phyloP scores from a whole-genome alignment of 1,284 basidiomycete species.

The Meira miltonrushii region DNA sequence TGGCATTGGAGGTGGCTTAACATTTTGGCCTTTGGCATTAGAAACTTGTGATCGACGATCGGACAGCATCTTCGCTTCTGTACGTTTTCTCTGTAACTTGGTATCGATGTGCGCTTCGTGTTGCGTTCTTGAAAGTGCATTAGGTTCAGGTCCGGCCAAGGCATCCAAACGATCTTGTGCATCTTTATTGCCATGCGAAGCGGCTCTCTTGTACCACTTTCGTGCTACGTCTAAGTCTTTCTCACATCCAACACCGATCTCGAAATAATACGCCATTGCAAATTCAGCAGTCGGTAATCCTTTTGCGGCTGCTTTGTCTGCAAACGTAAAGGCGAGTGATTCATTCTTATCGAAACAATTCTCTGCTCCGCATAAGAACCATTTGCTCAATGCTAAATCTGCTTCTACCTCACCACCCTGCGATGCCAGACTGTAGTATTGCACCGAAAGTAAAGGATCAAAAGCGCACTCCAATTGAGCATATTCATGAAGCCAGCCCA shows the following conservation, averaged over 20 bases:
- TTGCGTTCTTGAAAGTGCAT: conserved; percentile 67
- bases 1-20: neutral
- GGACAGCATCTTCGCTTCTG: conserved; percentile 60
- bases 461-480: conserved; percentile 78
- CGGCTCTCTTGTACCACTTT: conserved; percentile 67
- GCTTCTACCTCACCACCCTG: conserved; percentile 70
- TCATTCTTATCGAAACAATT: conserved; percentile 84
- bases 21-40: neutral
- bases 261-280: conserved; percentile 86
- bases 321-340: conserved; percentile 76
- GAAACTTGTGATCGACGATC: conserved; percentile 15
- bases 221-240: conserved; percentile 63
- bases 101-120: conserved; percentile 73
- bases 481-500: conserved; percentile 82
- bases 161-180: conserved; percentile 70
- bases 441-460: conserved; percentile 81
- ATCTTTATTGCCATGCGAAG: conserved; percentile 73
- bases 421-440: conserved; percentile 77
- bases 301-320: conserved; percentile 79
- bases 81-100: conserved; percentile 75
- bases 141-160: conserved; percentile 61
- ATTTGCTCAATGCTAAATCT: conserved; percentile 90
- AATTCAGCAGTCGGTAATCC: conserved; percentile 80
- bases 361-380: conserved; percentile 85
- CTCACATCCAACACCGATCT: conserved; percentile 58